Percentiles rank a stretch among this genome's conserved stretches.
phyloP scores from a whole-genome alignment of 2,329 filamentous ascomycete species.

The Clonostachys byssicola region DNA sequence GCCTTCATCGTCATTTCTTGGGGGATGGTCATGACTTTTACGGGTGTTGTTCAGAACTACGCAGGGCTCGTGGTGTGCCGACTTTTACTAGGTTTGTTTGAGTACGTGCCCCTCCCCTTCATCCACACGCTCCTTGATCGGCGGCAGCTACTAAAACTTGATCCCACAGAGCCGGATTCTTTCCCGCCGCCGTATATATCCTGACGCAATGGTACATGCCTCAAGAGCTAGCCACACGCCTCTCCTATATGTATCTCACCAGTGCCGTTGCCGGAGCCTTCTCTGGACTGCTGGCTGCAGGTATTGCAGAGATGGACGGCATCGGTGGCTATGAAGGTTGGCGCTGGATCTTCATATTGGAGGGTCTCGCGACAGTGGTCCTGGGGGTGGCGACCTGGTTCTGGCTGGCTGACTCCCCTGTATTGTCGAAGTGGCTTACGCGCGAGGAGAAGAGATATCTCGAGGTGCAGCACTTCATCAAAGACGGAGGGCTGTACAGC shows the following conservation, averaged over 20 bases:
- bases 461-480: constrained; percentile 18
- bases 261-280: constrained; percentile 77
- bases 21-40: constrained; percentile 36
- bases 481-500: neutral
- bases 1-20: constrained; percentile 28
- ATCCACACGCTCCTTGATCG: no score
- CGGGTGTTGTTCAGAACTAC: constrained; percentile 40
- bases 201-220: constrained; percentile 55
- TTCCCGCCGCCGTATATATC: constrained; percentile 58
- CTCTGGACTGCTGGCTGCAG: constrained; percentile 67
- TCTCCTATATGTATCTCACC: constrained; percentile 77
- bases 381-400: constrained; percentile 66
- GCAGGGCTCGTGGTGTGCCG: constrained; percentile 37
- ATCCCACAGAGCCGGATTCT: constrained; percentile 51
- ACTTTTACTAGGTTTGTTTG: constrained; percentile 32
- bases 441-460: constrained; percentile 69
- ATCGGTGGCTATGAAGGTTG: constrained; percentile 54
- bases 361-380: constrained; percentile 65
- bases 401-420: constrained; percentile 74
- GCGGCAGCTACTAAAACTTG: neutral
- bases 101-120: constrained; percentile 18
- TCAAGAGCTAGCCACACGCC: constrained; percentile 47
- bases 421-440: constrained; percentile 33
- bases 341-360: constrained; percentile 66
- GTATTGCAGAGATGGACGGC: constrained; percentile 66